These are phyloP conservation scores for Naganishia friedmannii DNA, from an alignment of 768 basidiomycete genomes.

Conservation along the genomic window DNA sequence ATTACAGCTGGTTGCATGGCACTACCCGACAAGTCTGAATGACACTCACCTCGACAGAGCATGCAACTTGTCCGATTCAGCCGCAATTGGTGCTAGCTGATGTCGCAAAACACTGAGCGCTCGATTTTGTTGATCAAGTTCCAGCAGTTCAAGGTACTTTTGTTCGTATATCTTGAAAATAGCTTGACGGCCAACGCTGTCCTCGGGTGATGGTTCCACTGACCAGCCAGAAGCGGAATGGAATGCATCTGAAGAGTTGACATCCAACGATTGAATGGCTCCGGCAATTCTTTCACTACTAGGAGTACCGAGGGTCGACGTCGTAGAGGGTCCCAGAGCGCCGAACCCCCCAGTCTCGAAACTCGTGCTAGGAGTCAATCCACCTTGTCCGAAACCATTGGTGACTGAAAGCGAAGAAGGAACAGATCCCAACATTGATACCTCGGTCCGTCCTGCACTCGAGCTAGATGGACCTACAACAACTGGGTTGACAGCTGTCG, in stretches of 20 bases:
- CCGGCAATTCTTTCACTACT: background rate
- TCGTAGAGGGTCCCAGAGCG: conserved; percentile 6
- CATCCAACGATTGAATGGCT: background rate
- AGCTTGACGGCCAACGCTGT: conserved; percentile 61
- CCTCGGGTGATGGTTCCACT: conserved; percentile 34
- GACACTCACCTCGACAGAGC: conserved; percentile 73
- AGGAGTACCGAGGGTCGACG: background rate
- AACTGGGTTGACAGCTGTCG: background rate
- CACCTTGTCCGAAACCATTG: conserved; percentile 17
- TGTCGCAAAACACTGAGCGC: conserved; percentile 82
- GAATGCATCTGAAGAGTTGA: background rate
- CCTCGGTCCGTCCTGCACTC: background rate
- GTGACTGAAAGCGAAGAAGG: conserved; percentile 1
- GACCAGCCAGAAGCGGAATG: background rate
- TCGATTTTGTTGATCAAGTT: conserved; percentile 70
- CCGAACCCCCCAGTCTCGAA: background rate
- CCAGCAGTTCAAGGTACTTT: conserved; percentile 91
- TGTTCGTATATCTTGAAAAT: conserved; percentile 86
- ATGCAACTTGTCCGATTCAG: conserved; percentile 75
- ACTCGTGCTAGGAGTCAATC: background rate
- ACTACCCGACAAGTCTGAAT: background rate
- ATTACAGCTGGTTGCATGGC: background rate
- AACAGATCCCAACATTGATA: background rate
- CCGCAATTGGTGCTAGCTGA: conserved; percentile 72
- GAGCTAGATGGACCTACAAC: background rate